Evolutionary conservation across 2,329 filamentous ascomycete genomes (phyloP), one percentile per base, ranked within the genome.

Genomic region (Aureobasidium mangrovei): DNA sequence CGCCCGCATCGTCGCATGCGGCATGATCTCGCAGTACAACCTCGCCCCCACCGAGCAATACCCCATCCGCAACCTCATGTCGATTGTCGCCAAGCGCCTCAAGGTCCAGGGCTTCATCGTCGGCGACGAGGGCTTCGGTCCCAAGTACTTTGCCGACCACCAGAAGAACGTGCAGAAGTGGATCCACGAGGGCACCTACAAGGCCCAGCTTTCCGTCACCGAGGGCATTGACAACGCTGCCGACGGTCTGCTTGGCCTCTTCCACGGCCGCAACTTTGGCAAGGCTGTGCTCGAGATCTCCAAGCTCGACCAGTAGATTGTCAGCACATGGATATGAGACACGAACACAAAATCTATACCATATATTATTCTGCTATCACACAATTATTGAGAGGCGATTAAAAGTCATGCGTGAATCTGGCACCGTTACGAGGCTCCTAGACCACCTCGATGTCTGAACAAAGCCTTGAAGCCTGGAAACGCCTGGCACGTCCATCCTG

Each of bases 11-110:
- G 67, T 78, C 53, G 75, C 73, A 27, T 77, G 75, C 60, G 75
- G 75, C 41, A 81, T 89, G 81, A 89, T 93, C 67, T 83, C 81
- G 4, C 80, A 86, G 61, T 95, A 95, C 77, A 94, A 91, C 74
- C 58, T 72, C 31, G 69, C 69, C 49, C 68, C 72, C 0, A 68
- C 73, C 3, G 73, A 91, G 59, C 72, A 72, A 2, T 85, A 86
- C 64, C 82, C 82, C 6, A 73, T 90, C 65, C 81, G 75, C 68
- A 88, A 86, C 69, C 65, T 90, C 31, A 75, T 80, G 63, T 63
- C 78, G 38, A 60, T 91, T 27, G 74, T 93, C n/a, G 61, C 66
- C 60, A 90, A 88, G 77, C 77, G 84, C 48, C 60, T 94, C 61
- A 82, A 72, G 46, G 77, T 93, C 64, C 79, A 82, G 60, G 89